Evolutionary conservation across 306 rosid genomes (phyloP), one percentile per base, ranked within the genome.

Genomic region (Dalbergia cultrata): DNA sequence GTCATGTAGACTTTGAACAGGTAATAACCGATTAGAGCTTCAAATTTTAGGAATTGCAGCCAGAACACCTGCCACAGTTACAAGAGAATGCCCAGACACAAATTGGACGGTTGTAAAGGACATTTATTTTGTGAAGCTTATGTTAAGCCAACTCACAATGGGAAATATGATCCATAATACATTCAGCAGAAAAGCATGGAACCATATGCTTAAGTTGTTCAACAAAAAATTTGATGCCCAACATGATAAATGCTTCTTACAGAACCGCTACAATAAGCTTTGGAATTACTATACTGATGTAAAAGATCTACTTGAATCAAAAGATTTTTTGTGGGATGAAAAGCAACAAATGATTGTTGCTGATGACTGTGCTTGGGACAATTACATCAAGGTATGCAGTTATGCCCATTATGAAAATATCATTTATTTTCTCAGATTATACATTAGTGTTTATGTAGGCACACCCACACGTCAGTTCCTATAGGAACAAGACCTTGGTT

Each of bases 311-410:
- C 87, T 85, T 78, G 86, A 75, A 21, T 79, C 70, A 41, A 67
- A 64, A 44, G 87, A 84, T 26, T 89, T 89, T 78, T 80, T 61
- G 12, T 89, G 92, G 92, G 90, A 86, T 85, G 89, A 75, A 80
- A 85, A 71, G 63, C 83, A 75, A 72, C 90, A 80, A 78, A 85
- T 52, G 84, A 81, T 89, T 49, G 84, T 81, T 11, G 92, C 90
- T 13, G 86, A 80, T 67, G 84, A 67, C 74, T 74, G 73, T 71
- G 74, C 67, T 75, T 89, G 92, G 92, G 83, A 86, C 39, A 64
- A 81, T 54, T 85, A 80, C 80, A 80, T 87, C 81, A 75, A 82
- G 87, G 92, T 88, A 82, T 56, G 16, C 61, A 16, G 54, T 52
- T 75, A 33, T 71, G n/a, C 7, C 54, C 22, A 68, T 70, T 67